Evolutionary conservation across 345 rosid genomes (phyloP), one percentile per base, ranked within the genome.

Genomic region (Angophora floribunda): DNA sequence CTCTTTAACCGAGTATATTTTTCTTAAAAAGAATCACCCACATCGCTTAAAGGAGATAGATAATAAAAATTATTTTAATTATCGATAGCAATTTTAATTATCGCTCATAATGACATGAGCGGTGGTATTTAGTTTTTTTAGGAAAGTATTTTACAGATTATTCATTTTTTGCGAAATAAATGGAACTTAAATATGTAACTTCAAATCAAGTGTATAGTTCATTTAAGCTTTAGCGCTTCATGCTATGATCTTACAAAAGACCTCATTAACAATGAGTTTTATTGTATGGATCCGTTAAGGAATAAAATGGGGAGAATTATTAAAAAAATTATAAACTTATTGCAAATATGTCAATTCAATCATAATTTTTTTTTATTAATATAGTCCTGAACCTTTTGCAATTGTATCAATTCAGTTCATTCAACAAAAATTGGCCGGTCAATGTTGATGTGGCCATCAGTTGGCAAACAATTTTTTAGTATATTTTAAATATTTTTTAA

Each of bases 41-140:
- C 13, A 28, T 63, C 8, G 0, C 30, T 16, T 7, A 4, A 7
- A 15, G 9, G n/a, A 30, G 7, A 22, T 4, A 30, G 0, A 30
- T 41, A 15, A 15, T 7, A 14, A 2, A 15, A 65, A 67, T 30
- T 67, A 32, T 30, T 30, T 30, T 67, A 30, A 67, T 30, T 16
- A 32, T 30, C 22, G 19, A 67, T 11, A 8, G 30, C 12, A 67
- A 67, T 30, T 67, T 15, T 30, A 55, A 67, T 15, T 8, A 0
- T 67, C 17, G 2, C 44, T 65, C 30, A 0, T 0, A 2, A 65
- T 7, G 41, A 30, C 8, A 4, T 6, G 22, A 63, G 44, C 6
- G 9, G 14, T 15, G 14, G 21, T 67, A 7, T 30, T 67, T 67
- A 30, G 79, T 16, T 67, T 67, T 36, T 67, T 67, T 4, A 55